Evolutionary conservation across 257 asterid species (phyloP), one percentile per base, ranked within the genome.

Genomic region (Jaltomata sinuosa): DNA sequence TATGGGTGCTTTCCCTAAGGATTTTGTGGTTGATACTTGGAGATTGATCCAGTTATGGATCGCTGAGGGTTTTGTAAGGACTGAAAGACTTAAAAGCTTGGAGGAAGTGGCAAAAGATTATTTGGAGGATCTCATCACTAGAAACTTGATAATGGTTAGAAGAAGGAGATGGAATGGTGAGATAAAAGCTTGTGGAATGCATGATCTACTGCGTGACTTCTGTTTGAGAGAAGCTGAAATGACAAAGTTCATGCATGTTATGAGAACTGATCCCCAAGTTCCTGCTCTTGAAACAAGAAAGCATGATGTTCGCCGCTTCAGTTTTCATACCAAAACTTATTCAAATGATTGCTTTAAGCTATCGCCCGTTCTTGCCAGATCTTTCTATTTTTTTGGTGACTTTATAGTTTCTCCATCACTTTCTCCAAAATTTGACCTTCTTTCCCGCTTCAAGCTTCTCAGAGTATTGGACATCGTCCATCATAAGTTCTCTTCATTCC

Each of bases 21-120:
- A 79, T 36, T 11, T 18, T 19, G 87, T 78, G 29, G 59, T 84
- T 45, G 40, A 21, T 5, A 84, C 21, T 14, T 40, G 31, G 10
- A 78, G 53, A 45, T 31, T 84, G 86, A 77, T 57, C 8, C 83
- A 81, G 34, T 74, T 84, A 45, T 84, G 79, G 86, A 84, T 84
- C 8, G 83, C 86, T 1, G 86, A 84, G 78, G 86, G 72, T 22
- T 57, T 84, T 14, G 47, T 84, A 29, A 50, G 42, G 31, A 10
- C 62, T 22, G 27, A 11, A 54, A 79, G 65, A 18, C 5, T 6
- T 31, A 53, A 40, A 0, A 45, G 62, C 38, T 42, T 74, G 54
- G 83, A 57, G 29, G 32, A 38, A 34, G 86, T 32, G n/a, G 83
- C 65, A 8, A 15, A 53, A 29, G 32, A 57, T 38, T 84, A 76